phyloP scores from a whole-genome alignment of 768 basidiomycete species.

The Psilocybe sp. region DNA sequence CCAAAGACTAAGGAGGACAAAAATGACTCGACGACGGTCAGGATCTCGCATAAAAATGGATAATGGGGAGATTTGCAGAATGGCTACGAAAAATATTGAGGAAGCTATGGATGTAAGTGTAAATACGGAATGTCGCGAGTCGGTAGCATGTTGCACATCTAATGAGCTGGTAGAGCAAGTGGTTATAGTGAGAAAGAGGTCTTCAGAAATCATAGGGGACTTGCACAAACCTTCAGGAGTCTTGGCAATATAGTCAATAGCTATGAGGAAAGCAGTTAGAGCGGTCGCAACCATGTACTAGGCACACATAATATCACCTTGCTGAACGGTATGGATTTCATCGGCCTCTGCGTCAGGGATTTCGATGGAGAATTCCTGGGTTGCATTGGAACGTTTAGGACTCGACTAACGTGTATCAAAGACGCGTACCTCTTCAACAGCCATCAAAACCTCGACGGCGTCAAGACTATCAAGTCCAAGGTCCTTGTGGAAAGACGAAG shows the following conservation, averaged over 20 bases:
- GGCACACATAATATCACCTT: slow-evolving; percentile 58
- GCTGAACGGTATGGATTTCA: slow-evolving; percentile 85
- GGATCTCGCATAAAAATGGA: too few species aligned
- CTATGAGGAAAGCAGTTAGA: slow-evolving; percentile 38
- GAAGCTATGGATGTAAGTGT: too few species aligned
- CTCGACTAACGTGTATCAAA: not conserved
- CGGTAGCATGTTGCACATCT: slow-evolving; percentile 24
- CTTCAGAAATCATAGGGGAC: slow-evolving; percentile 9
- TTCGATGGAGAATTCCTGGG: slow-evolving; percentile 93
- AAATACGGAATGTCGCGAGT: too few species aligned
- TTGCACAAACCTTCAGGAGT: slow-evolving; percentile 73
- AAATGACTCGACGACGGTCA: too few species aligned
- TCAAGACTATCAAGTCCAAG: slow-evolving; percentile 95
- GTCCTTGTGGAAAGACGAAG: slow-evolving; percentile 73
- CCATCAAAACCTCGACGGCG: slow-evolving; percentile 98
- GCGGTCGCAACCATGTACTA: slow-evolving; percentile 9
- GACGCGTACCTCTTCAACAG: slow-evolving; percentile 80
- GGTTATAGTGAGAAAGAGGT: slow-evolving; percentile 15
- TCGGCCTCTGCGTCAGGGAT: slow-evolving; percentile 98
- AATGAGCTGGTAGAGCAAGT: slow-evolving; percentile 41
- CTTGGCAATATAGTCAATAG: slow-evolving; percentile 93
- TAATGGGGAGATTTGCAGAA: too few species aligned
- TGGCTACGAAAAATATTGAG: too few species aligned
- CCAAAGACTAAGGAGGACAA: too few species aligned
- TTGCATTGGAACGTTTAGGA: slow-evolving; percentile 5